Base-by-base conservation (phyloP, 1,284 basidiomycete species). In the Sporisorium exsertum region DNA sequence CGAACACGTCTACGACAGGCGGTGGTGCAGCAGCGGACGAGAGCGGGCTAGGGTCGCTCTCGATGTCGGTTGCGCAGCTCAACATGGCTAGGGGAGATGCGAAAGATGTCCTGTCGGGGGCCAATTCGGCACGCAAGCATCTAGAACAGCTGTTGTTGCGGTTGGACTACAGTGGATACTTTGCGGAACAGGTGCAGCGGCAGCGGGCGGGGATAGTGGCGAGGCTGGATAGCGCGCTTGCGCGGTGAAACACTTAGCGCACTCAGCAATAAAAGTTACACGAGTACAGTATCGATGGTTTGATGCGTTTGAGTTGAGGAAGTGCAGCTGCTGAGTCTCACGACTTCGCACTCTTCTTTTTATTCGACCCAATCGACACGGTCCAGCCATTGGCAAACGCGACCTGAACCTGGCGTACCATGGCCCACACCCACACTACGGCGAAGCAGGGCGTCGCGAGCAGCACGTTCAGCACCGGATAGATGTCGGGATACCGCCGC, bases 401-500 rank as follows among this genome's bases (percentile, higher is more conserved):
- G n/a, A 86, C 81, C 58, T 85, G 78, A 10, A 78, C 47, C 50
- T 86, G 80, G 26, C 86, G 68, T 7, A 77, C 78, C 27, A 84
- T 63, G 16, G 78, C 72, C 87, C 87, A 87, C 12, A 87, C 58
- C 81, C 85, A 88, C 2, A 84, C 87, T 20, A 93, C 85, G 6
- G 87, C 88, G 83, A 96, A 95, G 10, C 94, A 89, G 0, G 91
- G 91, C 3, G 92, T 92, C 81, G 91, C 90, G 49, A 95, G 84
- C n/a, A 94, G 88, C 4, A 95, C 91, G 82, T 95, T 96, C 37
- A 95, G 87, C 1, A 96, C 93, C 0, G 92, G 87, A 83, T 91
- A 96, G 54, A 97, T 85, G 83, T 97, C 94, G 0, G 94, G 95
- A 77, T 94, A 92, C 69, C 92, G 90, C 9, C 88, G 92, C 92